These are phyloP conservation scores for Jamesozyma gamospora DNA, from an alignment of 805 yeast genomes.

Conservation along the genomic window DNA sequence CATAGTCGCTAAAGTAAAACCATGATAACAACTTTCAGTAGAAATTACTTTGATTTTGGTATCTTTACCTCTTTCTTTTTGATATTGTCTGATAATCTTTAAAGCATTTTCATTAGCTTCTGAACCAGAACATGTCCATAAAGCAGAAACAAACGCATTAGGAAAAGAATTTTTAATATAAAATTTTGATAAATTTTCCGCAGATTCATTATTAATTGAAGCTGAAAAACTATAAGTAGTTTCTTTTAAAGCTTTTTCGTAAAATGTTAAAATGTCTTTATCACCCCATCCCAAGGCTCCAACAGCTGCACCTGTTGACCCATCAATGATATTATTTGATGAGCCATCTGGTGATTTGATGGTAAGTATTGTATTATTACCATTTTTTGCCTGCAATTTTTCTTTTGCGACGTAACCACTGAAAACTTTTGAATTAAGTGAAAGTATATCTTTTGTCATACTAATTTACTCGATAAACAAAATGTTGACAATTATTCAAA, in stretches of 20 bases:
- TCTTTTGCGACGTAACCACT: slow-evolving; percentile 31
- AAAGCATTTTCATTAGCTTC: slow-evolving; percentile 61
- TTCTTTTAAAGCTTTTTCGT: slow-evolving; percentile 31
- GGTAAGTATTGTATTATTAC: slow-evolving; percentile 35
- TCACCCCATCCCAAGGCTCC: slow-evolving; percentile 39
- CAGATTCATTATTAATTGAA: slow-evolving; percentile 28
- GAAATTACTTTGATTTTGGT: slow-evolving; percentile 35
- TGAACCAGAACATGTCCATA: slow-evolving; percentile 53
- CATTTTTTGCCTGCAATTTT: slow-evolving; percentile 33
- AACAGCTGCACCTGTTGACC: slow-evolving; percentile 46
- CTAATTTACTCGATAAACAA: too few relatives aligned
- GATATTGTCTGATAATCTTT: slow-evolving; percentile 45
- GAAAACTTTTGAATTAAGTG: too few relatives aligned
- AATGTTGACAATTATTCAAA: too few relatives aligned
- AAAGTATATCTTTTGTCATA: too few relatives aligned
- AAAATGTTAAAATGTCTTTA: slow-evolving; percentile 27
- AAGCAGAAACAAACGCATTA: slow-evolving; percentile 32
- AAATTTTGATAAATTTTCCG: slow-evolving; percentile 36
- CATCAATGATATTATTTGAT: slow-evolving; percentile 32
- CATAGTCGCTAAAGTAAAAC: slow-evolving; percentile 39
- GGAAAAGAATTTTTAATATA: slow-evolving; percentile 33
- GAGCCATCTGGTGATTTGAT: slow-evolving; percentile 35
- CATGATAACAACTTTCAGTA: slow-evolving; percentile 40
- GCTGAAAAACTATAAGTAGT: slow-evolving; percentile 33
- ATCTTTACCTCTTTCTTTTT: slow-evolving; percentile 34